These are phyloP conservation scores for Candida tammaniensis DNA, from an alignment of 805 yeast species.

Conservation along the genomic window DNA sequence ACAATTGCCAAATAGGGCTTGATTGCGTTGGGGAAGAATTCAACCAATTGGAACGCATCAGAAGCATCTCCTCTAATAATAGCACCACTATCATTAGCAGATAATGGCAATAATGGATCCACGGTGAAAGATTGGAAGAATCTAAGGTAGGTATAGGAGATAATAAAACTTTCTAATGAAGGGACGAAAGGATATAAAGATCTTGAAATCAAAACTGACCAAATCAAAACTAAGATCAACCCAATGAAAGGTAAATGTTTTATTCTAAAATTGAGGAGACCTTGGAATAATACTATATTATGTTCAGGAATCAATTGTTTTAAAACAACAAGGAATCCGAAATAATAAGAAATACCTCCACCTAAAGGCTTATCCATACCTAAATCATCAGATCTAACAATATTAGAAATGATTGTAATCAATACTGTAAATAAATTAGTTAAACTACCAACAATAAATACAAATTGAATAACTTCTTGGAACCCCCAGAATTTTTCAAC, in stretches of 20 bases:
- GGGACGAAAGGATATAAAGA: conserved; percentile 55
- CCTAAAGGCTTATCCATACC: conserved; percentile 46
- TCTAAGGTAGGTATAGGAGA: conserved; percentile 75
- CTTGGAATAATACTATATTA: conserved; percentile 47
- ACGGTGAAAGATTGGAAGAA: conserved; percentile 62
- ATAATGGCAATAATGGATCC: conserved; percentile 54
- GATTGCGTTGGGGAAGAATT: conserved; percentile 73
- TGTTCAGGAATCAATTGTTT: conserved; percentile 61
- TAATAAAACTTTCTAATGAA: conserved; percentile 54
- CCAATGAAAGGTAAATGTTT: conserved; percentile 59
- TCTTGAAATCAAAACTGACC: conserved; percentile 31
- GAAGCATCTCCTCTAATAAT: conserved; percentile 78
- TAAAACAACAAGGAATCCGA: conserved; percentile 55
- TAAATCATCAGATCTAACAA: conserved; percentile 30
- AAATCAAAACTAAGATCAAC: conserved; percentile 27
- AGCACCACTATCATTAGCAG: conserved; percentile 25
- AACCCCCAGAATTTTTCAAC: conserved; percentile 52
- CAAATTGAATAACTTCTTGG: conserved; percentile 47
- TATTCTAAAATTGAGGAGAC: conserved; percentile 47
- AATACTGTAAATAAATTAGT: conserved; percentile 56
- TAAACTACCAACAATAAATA: conserved; percentile 50
- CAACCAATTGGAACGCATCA: conserved; percentile 79
- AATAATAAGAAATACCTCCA: conserved; percentile 50
- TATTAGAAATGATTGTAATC: conserved; percentile 35
- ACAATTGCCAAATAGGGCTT: conserved; percentile 52